phyloP scores from a whole-genome alignment of 352 stramenopile genomes.

The Phytophthora boehmeriae region DNA sequence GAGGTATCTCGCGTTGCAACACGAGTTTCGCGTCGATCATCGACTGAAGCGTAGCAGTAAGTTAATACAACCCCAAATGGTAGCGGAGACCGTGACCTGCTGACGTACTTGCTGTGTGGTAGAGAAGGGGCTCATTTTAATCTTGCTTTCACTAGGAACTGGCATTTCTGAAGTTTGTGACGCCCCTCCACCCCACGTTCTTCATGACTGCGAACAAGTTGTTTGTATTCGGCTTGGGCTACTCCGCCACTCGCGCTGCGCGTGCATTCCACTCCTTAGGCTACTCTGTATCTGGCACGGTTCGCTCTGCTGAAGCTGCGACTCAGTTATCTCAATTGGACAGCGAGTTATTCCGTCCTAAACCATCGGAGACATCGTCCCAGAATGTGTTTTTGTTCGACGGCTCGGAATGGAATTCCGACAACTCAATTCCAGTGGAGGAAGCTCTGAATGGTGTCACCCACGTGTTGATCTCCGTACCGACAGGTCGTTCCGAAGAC shows the following conservation, averaged over 20 bases:
- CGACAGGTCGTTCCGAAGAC: conserved; percentile 47
- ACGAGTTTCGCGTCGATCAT: conserved; percentile 37
- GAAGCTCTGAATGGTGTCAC: conserved; percentile 63
- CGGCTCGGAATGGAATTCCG: conserved; percentile 51
- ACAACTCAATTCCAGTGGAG: conserved; percentile 40
- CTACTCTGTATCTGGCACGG: conserved; percentile 75
- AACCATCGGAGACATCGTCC: conserved; percentile 6
- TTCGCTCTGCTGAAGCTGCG: conserved; percentile 60
- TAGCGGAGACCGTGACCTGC: too few species aligned
- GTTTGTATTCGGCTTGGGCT: conserved; percentile 92
- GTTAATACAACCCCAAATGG: too few species aligned
- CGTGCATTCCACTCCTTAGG: conserved; percentile 64
- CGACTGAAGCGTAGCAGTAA: conserved; percentile 22
- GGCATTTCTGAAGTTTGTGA: conserved; percentile 2
- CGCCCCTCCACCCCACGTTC: conserved; percentile 1
- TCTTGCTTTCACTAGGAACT: background rate
- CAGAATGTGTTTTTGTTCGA: conserved; percentile 88
- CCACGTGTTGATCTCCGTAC: conserved; percentile 82
- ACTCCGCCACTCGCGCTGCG: conserved; percentile 77
- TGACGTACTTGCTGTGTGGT: too few species aligned
- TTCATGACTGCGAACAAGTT: conserved; percentile 44
- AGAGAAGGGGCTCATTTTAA: too few species aligned
- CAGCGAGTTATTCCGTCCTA: conserved; percentile 44
- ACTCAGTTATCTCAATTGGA: conserved; percentile 42
- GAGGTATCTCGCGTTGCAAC: conserved; percentile 65